phyloP scores from a whole-genome alignment of 2,329 filamentous ascomycete genomes.

The Monosporascus sp. region DNA sequence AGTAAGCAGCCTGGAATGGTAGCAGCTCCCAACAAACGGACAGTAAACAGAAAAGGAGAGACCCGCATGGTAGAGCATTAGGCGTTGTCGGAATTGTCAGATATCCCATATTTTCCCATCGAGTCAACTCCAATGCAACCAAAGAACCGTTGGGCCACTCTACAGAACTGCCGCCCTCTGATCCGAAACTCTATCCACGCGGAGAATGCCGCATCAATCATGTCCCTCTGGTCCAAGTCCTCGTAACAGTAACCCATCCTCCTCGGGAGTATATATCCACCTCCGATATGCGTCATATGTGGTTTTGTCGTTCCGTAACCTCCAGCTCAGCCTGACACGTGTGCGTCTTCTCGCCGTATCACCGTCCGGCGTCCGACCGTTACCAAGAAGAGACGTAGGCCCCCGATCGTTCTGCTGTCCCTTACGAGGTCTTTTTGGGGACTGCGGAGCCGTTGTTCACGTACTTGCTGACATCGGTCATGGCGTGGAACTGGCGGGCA shows the following conservation, averaged over 20 bases:
- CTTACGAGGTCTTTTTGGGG: slow-evolving; percentile 61
- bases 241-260: background rate
- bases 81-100: background rate
- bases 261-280: no score
- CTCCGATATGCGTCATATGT: background rate
- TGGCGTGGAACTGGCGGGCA: slow-evolving; percentile 69
- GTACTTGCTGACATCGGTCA: slow-evolving; percentile 75
- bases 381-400: slow-evolving; percentile 4
- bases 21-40: no score
- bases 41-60: background rate
- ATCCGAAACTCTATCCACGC: background rate
- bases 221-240: background rate
- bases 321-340: slow-evolving; percentile 4
- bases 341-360: slow-evolving; percentile 13
- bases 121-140: no score
- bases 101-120: no score
- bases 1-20: no score
- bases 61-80: background rate
- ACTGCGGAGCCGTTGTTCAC: slow-evolving; percentile 47
- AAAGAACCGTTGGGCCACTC: no score
- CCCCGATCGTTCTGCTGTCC: background rate
- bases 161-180: background rate
- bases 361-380: slow-evolving; percentile 14
- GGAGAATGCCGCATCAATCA: background rate
- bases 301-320: background rate